Conservation (phyloP, 2,329 filamentous ascomycete genomes). For the Fusarium sp. region DNA sequence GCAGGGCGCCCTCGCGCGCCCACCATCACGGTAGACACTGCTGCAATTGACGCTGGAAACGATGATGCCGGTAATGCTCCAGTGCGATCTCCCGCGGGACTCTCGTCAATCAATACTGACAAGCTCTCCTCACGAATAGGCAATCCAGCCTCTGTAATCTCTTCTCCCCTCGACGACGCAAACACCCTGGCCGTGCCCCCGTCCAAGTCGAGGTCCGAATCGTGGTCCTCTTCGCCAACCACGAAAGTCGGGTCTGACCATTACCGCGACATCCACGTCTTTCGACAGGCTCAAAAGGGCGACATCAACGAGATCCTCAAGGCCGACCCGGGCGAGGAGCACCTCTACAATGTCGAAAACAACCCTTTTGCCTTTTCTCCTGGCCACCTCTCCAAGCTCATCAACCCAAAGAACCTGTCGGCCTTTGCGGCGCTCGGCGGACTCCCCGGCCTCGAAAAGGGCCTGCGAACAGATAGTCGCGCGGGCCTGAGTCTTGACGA, state of each 20-base stretch:
- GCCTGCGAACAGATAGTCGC: slow-evolving; percentile 75
- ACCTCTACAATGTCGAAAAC: slow-evolving; percentile 76
- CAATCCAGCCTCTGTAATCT: slow-evolving; percentile 26
- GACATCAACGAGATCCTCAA: slow-evolving; percentile 57
- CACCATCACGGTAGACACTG: slow-evolving; percentile 38
- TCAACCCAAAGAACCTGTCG: slow-evolving; percentile 85
- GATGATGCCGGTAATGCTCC: slow-evolving; percentile 34
- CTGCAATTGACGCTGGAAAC: slow-evolving; percentile 31
- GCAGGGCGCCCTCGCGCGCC: slow-evolving; percentile 29
- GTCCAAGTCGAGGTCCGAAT: slow-evolving; percentile 25
- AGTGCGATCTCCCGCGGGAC: slow-evolving; percentile 25
- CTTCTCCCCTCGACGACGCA: slow-evolving; percentile 29
- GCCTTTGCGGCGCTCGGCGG: slow-evolving; percentile 85
- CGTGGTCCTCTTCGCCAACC: slow-evolving; percentile 33
- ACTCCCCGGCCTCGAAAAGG: slow-evolving; percentile 78
- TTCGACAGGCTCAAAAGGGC: slow-evolving; percentile 26
- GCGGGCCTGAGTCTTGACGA: slow-evolving; percentile 83
- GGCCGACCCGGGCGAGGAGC: slow-evolving; percentile 78
- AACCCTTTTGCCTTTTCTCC: slow-evolving; percentile 87
- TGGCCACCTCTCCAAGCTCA: slow-evolving; percentile 82
- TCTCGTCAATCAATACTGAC: background rate
- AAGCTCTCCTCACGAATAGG: background rate
- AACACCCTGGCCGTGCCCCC: slow-evolving; percentile 33
- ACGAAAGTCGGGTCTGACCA: slow-evolving; percentile 37
- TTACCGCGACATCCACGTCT: slow-evolving; percentile 25